These are phyloP conservation scores for Suhomyces kilbournensis DNA, from an alignment of 805 yeast species.

Conservation along the genomic window DNA sequence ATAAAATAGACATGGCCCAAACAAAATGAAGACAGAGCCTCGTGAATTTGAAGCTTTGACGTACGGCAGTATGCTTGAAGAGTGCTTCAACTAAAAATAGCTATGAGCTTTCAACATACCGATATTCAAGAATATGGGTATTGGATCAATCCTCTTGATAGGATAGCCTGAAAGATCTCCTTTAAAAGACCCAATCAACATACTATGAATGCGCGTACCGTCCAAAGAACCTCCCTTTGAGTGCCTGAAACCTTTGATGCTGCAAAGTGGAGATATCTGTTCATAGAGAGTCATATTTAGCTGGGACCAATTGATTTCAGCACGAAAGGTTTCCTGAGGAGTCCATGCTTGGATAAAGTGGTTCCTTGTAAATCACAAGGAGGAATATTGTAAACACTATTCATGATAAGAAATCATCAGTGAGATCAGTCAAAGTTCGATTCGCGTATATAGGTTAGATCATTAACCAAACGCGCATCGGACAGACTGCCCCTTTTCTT, in stretches of 20 bases:
- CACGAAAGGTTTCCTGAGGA: conserved; percentile 5
- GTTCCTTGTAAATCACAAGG: not conserved
- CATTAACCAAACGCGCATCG: not conserved
- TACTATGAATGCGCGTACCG: not conserved
- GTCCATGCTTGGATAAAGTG: not conserved
- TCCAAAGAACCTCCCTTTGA: not conserved
- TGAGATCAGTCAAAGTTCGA: not conserved
- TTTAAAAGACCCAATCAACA: not conserved
- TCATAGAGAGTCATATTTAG: not conserved
- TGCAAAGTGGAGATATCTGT: not conserved
- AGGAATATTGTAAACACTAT: not conserved
- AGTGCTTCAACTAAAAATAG: not conserved
- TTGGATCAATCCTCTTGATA: conserved; percentile 8
- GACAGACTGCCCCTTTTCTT: not conserved
- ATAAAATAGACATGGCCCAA: not conserved
- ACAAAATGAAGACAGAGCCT: not conserved
- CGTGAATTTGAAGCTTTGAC: not conserved
- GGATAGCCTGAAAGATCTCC: conserved; percentile 5
- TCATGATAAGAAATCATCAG: conserved; percentile 2
- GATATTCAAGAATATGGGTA: not conserved
- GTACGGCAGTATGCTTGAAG: not conserved
- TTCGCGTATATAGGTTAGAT: not conserved
- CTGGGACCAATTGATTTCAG: not conserved
- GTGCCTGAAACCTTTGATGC: not conserved
- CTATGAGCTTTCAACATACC: conserved; percentile 4